phyloP scores from a whole-genome alignment of 371 early-diverging fungal species.

The Rhizopus arrhizus region DNA sequence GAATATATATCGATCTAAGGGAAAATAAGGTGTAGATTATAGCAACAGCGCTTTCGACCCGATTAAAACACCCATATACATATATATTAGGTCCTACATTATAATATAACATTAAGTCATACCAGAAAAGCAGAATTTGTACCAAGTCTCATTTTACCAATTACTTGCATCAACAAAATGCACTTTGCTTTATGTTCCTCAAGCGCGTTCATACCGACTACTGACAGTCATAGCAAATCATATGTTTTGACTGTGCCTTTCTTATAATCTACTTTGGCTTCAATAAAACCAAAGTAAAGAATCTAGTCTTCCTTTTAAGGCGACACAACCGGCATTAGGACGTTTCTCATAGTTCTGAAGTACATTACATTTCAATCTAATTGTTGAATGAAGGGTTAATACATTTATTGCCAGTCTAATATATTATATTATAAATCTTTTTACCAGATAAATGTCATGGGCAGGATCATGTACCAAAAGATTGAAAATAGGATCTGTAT shows the following conservation, averaged over 20 bases:
- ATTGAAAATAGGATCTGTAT: conserved; percentile 26
- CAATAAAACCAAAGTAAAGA: conserved; percentile 17
- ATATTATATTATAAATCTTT: conserved; percentile 26
- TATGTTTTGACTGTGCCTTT: conserved; percentile 14
- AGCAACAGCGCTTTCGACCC: conserved; percentile 15
- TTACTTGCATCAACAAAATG: conserved; percentile 20
- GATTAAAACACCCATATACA: conserved; percentile 19
- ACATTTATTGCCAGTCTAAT: conserved; percentile 21
- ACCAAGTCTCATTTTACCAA: conserved; percentile 17
- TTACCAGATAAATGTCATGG: conserved; percentile 27
- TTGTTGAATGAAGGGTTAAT: conserved; percentile 20
- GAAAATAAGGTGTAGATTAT: no score
- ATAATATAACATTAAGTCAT: conserved; percentile 15
- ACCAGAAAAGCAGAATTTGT: conserved; percentile 18
- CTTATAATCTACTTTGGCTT: conserved; percentile 18
- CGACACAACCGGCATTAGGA: conserved; percentile 21
- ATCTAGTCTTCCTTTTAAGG: conserved; percentile 19
- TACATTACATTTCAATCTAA: conserved; percentile 19
- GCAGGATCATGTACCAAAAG: conserved; percentile 25
- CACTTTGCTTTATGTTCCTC: conserved; percentile 20
- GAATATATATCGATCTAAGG: no score
- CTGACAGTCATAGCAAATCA: conserved; percentile 19
- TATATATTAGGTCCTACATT: conserved; percentile 14
- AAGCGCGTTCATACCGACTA: conserved; percentile 19
- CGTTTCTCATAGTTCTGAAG: conserved; percentile 21